A percentile compares a stretch with the other conserved stretches of the same genome.
Conservation (phyloP, 345 rosid genomes). For the Tarenaya hassleriana region DNA sequence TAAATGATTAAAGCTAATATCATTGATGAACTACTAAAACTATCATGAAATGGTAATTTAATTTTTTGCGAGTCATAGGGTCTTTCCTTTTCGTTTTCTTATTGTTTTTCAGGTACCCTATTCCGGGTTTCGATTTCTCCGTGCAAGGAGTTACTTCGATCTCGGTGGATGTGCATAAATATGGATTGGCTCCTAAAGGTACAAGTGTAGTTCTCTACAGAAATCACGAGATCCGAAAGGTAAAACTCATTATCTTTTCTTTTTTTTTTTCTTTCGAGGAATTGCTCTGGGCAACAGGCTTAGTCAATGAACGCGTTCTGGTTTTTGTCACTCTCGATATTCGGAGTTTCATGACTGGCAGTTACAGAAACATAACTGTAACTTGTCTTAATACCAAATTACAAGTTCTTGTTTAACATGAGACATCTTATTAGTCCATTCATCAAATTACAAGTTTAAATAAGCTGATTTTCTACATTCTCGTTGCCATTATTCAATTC, state of each 20-base stretch:
- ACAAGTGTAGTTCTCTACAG: slow-evolving; percentile 88
- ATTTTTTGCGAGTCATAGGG: background rate
- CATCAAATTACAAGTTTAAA: too few relatives aligned
- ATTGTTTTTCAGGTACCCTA: slow-evolving; percentile 51
- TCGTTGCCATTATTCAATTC: background rate
- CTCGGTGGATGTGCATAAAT: slow-evolving; percentile 88
- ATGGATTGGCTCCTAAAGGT: slow-evolving; percentile 96
- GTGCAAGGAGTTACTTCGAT: slow-evolving; percentile 87
- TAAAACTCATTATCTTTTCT: slow-evolving; percentile 19
- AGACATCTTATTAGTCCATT: too few relatives aligned
- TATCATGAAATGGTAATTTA: background rate
- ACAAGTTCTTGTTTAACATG: too few relatives aligned
- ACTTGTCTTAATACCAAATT: too few relatives aligned
- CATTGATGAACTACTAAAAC: background rate
- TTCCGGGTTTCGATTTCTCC: slow-evolving; percentile 84
- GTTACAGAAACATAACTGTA: too few relatives aligned
- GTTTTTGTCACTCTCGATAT: background rate
- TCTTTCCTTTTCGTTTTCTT: slow-evolving; percentile 2
- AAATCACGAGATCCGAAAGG: slow-evolving; percentile 96
- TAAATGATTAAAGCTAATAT: too few relatives aligned
- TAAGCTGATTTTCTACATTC: too few relatives aligned
- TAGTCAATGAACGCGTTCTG: too few relatives aligned
- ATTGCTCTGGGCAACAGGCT: slow-evolving; percentile 1
- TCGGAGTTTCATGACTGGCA: background rate
- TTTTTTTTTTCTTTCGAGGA: slow-evolving; percentile 1